phyloP scores from a whole-genome alignment of 352 stramenopile species.

The Globisporangium spinosum region DNA sequence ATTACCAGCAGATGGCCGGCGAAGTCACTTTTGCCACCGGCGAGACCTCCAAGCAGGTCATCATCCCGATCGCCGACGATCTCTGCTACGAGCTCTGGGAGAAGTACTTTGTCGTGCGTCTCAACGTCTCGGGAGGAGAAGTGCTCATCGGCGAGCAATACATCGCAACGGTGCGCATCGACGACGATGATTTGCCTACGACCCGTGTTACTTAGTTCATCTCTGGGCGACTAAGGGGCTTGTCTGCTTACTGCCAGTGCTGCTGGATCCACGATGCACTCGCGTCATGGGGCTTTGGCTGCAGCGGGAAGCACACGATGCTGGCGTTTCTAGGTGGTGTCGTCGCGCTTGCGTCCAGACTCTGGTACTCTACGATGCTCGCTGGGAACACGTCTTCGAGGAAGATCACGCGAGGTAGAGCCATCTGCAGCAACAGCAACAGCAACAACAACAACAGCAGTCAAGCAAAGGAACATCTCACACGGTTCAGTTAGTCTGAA shows the following conservation, averaged over 20 bases:
- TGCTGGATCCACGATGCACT: slow-evolving; percentile 40
- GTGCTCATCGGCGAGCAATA: slow-evolving; percentile 89
- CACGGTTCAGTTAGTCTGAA: background rate
- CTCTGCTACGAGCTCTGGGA: slow-evolving; percentile 84
- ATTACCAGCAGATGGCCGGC: slow-evolving; percentile 73
- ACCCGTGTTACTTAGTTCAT: slow-evolving; percentile 36
- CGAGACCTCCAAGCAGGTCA: slow-evolving; percentile 83
- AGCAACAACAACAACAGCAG: background rate
- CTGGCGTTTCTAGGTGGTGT: slow-evolving; percentile 26
- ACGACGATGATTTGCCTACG: slow-evolving; percentile 89
- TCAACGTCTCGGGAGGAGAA: slow-evolving; percentile 90
- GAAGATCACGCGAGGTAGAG: slow-evolving; percentile 25
- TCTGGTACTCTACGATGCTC: slow-evolving; percentile 74
- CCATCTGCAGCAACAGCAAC: slow-evolving; percentile 30
- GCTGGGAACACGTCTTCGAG: slow-evolving; percentile 42
- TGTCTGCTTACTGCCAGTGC: slow-evolving; percentile 30
- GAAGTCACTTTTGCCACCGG: slow-evolving; percentile 89
- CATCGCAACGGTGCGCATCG: slow-evolving; percentile 86
- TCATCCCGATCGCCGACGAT: slow-evolving; percentile 93
- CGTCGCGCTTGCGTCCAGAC: slow-evolving; percentile 22
- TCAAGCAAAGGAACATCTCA: background rate
- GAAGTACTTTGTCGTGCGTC: slow-evolving; percentile 90
- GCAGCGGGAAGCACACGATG: slow-evolving; percentile 81
- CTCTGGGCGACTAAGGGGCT: background rate
- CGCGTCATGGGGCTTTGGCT: slow-evolving; percentile 70